phyloP scores from a whole-genome alignment of 305 asterid species.

The Fraxinus sp. region DNA sequence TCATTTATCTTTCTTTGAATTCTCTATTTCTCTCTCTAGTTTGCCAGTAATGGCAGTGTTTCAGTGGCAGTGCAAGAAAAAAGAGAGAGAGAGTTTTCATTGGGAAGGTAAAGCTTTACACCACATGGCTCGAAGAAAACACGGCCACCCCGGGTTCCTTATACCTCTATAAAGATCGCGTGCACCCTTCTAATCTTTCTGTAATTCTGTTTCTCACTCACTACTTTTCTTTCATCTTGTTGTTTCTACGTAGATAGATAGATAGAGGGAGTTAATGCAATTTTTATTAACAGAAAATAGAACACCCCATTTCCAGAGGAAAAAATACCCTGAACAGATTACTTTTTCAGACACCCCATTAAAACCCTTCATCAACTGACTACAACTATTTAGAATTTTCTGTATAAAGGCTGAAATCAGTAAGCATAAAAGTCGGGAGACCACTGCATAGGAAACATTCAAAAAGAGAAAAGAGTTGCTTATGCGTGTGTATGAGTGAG shows the following conservation, averaged over 20 bases:
- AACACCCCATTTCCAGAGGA: slow-evolving; percentile 28
- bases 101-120: slow-evolving; percentile 78
- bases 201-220: slow-evolving; percentile 19
- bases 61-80: slow-evolving; percentile 72
- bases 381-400: slow-evolving; percentile 58
- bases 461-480: slow-evolving; percentile 39
- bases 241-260: slow-evolving; percentile 9
- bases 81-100: slow-evolving; percentile 64
- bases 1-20: slow-evolving; percentile 30
- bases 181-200: slow-evolving; percentile 35
- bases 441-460: slow-evolving; percentile 38
- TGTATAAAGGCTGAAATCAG: slow-evolving; percentile 75
- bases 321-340: slow-evolving; percentile 31
- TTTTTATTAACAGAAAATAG: too few relatives aligned
- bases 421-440: slow-evolving; percentile 94
- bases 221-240: slow-evolving; percentile 17
- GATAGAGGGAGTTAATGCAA: too few relatives aligned
- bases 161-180: slow-evolving; percentile 32
- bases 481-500: slow-evolving; percentile 46
- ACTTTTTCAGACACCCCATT: slow-evolving; percentile 27
- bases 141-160: slow-evolving; percentile 2
- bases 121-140: slow-evolving; percentile 24
- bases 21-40: slow-evolving; percentile 31
- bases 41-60: slow-evolving; percentile 76
- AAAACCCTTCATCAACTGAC: slow-evolving; percentile 27